phyloP scores from a whole-genome alignment of 1,284 basidiomycete genomes.

The Cerrena zonata region DNA sequence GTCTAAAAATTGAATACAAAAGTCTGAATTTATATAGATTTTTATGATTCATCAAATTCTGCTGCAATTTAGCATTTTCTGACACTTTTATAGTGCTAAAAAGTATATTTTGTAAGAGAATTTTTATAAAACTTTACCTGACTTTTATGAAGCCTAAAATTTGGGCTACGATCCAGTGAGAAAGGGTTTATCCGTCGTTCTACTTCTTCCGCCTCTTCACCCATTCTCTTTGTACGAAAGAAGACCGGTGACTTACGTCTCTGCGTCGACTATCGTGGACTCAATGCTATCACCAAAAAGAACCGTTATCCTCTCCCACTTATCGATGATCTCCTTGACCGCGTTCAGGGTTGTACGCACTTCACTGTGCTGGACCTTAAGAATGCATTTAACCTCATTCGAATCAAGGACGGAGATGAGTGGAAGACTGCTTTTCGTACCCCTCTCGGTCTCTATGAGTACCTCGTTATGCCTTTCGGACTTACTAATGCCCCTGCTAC shows the following conservation, averaged over 20 bases:
- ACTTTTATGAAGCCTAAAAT: no score
- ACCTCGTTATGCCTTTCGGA: no score
- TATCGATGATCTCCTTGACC: conserved; percentile 33
- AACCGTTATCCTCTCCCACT: conserved; percentile 39
- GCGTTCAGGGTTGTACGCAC: conserved; percentile 28
- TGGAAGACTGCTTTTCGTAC: conserved; percentile 35
- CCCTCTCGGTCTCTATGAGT: conserved; percentile 36
- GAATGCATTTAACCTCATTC: conserved; percentile 36
- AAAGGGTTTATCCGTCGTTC: conserved; percentile 30
- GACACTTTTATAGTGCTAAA: no score
- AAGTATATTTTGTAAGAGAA: no score
- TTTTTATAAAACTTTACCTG: no score
- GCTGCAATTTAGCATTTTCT: no score
- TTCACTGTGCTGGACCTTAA: conserved; percentile 34
- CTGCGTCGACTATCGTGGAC: conserved; percentile 28
- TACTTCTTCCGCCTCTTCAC: conserved; percentile 29
- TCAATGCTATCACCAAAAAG: conserved; percentile 29
- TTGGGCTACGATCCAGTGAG: no score
- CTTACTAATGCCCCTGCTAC: no score
- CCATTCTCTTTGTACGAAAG: conserved; percentile 29
- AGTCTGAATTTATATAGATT: no score
- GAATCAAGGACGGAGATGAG: conserved; percentile 23
- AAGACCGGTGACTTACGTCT: conserved; percentile 28
- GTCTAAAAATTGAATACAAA: no score
- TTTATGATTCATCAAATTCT: no score